These are phyloP conservation scores for Saccharomyces hybrid DNA, from an alignment of 1,139 yeast genomes.

Conservation along the genomic window DNA sequence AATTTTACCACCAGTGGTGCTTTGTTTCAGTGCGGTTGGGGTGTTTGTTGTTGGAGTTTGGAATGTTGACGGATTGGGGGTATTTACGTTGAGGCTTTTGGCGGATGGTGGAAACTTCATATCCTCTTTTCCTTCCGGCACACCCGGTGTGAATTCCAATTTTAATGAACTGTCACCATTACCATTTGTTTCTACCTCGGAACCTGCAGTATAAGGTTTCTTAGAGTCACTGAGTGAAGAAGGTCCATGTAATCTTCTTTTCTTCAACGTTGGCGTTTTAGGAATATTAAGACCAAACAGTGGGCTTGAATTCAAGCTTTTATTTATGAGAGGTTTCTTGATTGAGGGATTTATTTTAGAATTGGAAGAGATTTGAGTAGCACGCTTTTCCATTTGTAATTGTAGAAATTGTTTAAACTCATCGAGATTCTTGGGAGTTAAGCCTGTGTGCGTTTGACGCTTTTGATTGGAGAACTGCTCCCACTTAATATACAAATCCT, in stretches of 20 bases:
- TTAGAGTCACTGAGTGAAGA: background rate
- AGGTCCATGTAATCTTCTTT: slow-evolving; percentile 31
- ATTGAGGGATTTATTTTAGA: slow-evolving; percentile 11
- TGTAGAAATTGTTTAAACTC: slow-evolving; percentile 56
- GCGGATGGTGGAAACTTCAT: background rate
- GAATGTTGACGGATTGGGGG: slow-evolving; percentile 1
- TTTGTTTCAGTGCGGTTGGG: slow-evolving; percentile 4
- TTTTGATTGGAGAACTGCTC: slow-evolving; percentile 70
- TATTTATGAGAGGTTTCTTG: slow-evolving; percentile 32
- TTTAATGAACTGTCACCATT: slow-evolving; percentile 5
- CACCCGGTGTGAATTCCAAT: slow-evolving; percentile 7
- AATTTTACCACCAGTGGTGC: slow-evolving; percentile 36
- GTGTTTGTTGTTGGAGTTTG: slow-evolving; percentile 2
- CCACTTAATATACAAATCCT: slow-evolving; percentile 79
- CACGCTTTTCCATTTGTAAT: slow-evolving; percentile 42
- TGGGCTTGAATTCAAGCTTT: slow-evolving; percentile 32
- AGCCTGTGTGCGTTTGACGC: slow-evolving; percentile 38
- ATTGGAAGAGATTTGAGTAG: slow-evolving; percentile 10
- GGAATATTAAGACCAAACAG: slow-evolving; percentile 34
- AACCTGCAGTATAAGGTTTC: slow-evolving; percentile 1
- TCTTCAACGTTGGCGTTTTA: slow-evolving; percentile 37
- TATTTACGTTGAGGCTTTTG: background rate
- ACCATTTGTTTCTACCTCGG: background rate
- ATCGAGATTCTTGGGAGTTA: slow-evolving; percentile 38
- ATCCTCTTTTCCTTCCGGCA: background rate